Percentiles rank a stretch among this genome's conserved stretches.
These are phyloP conservation scores for Alternaria consortialis DNA, from an alignment of 2,329 filamentous ascomycete species.

Conservation along the genomic window DNA sequence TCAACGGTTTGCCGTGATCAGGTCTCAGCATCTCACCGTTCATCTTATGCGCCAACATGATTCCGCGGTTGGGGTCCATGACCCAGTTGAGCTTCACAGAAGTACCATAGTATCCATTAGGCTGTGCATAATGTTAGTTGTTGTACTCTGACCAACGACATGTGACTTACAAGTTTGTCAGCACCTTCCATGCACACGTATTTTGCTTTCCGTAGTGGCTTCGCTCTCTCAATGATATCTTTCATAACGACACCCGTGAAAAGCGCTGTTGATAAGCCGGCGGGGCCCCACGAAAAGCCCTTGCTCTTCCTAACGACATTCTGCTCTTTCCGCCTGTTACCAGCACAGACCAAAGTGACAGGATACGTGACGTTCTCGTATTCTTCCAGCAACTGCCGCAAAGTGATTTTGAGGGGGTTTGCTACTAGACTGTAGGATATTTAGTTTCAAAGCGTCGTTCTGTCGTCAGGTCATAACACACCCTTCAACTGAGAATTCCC, in stretches of 20 bases:
- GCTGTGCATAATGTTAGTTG: conserved; percentile 54
- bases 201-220: conserved; percentile 72
- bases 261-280: conserved; percentile 84
- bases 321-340: conserved; percentile 91
- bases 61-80: conserved; percentile 80
- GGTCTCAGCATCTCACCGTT: conserved; percentile 82
- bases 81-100: conserved; percentile 89
- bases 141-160: neutral
- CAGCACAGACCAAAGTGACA: conserved; percentile 88
- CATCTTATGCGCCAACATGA: conserved; percentile 90
- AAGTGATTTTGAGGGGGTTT: conserved; percentile 74
- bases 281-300: conserved; percentile 92
- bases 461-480: conserved; percentile 27
- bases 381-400: conserved; percentile 75
- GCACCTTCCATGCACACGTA: conserved; percentile 94
- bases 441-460: conserved; percentile 9
- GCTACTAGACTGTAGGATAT: conserved; percentile 69
- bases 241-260: conserved; percentile 84
- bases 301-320: conserved; percentile 91
- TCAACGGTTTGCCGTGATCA: conserved; percentile 85
- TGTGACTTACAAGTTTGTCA: conserved; percentile 70
- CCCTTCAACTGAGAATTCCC: conserved; percentile 86
- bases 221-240: conserved; percentile 74
- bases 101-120: conserved; percentile 89
- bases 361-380: conserved; percentile 87